Conservation (phyloP, 306 rosid genomes). For the Trifolium dubium region DNA sequence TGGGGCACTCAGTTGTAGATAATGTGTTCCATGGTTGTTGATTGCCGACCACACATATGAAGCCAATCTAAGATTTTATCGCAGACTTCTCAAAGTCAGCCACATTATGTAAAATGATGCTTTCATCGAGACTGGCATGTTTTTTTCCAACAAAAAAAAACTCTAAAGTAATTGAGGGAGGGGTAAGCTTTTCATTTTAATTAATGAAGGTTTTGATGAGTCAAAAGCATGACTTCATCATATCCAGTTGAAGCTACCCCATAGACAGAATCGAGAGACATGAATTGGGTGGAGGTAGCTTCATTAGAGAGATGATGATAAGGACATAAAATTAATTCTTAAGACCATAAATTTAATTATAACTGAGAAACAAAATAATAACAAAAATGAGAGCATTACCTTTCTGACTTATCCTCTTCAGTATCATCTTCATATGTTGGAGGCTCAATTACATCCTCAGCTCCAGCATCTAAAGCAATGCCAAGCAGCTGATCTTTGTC, state of each 20-base stretch:
- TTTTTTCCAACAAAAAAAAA: neutral
- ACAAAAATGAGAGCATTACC: conserved; percentile 49
- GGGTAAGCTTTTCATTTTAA: neutral
- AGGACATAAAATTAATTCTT: conserved; percentile 1
- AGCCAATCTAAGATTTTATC: neutral
- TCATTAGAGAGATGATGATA: conserved; percentile 20
- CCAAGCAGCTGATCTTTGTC: conserved; percentile 84
- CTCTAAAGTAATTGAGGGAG: neutral
- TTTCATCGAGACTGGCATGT: neutral
- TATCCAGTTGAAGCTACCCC: conserved; percentile 6
- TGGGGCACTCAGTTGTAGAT: neutral
- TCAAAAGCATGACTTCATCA: conserved; percentile 33
- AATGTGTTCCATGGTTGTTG: neutral
- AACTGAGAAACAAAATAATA: conserved; percentile 21
- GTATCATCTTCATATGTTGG: conserved; percentile 78
- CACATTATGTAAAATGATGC: neutral
- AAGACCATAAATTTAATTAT: conserved; percentile 26
- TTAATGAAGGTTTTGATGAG: conserved; percentile 21
- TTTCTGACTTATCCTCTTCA: conserved; percentile 77
- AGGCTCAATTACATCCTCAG: conserved; percentile 93
- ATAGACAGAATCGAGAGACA: conserved; percentile 27
- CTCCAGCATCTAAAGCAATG: conserved; percentile 84
- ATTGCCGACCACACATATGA: neutral
- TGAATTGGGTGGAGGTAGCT: conserved; percentile 15
- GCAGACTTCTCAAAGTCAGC: neutral